Evolutionary conservation across 1,284 basidiomycete species (phyloP), one percentile per base, ranked within the genome.

Genomic region (Boletus sp.): DNA sequence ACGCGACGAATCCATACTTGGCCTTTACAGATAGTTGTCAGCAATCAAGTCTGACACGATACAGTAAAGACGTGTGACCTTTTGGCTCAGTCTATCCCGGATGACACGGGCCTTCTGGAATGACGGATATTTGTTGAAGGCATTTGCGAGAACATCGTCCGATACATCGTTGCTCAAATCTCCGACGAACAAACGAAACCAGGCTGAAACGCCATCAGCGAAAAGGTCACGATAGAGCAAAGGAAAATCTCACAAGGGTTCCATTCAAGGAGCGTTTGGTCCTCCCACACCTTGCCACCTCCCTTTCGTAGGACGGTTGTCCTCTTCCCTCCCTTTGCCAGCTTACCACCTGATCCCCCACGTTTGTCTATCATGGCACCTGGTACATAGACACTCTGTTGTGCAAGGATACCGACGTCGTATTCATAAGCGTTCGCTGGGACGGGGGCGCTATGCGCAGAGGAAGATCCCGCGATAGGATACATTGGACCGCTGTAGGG

Each of bases 131-230:
- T 93, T 92, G 75, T 87, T 89, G 77, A 99, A 99, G 5, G 97
- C 95, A 68, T 93, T 93, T 54, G 94, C 80, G 23, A 98, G 84
- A 17, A 94, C 91, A 68, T 97, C 93, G 71, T 99, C 97, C 56
- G 94, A 95, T 33, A 99, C 96, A 77, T 99, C 97, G 73, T 98
- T 98, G 70, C 96, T 98, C 46, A 99, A 83, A 76, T 99, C 97
- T 53, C 97, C 97, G 27, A 99, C 95, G 71, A 99, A 99, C 50
- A 99, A 80, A 33, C 97, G 88, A 80, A 97, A 99, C 94, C 98
- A 99, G 17, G 92, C 94, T 97, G 67, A 55, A 51, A 51, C 19
- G 51, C 4, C 1, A 27, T 70, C 10, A 65, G 46, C 31, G 10
- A 17, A 3, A 48, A 49, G 14, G 11, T 27, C 6, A 11, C 43